phyloP scores from a whole-genome alignment of 2,329 filamentous ascomycete genomes.

The Geosmithia putterillii region DNA sequence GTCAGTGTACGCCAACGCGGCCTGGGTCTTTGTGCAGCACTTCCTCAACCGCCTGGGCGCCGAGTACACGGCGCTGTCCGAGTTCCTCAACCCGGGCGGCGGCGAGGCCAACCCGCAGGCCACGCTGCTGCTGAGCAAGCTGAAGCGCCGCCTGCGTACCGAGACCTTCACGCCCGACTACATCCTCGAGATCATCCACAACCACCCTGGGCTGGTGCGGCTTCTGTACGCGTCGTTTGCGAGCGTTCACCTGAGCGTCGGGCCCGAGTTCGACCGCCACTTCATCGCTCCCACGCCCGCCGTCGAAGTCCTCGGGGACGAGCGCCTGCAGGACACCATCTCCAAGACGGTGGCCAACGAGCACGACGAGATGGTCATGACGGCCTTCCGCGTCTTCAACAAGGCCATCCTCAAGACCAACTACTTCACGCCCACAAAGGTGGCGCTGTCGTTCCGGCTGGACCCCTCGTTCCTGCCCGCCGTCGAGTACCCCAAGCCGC shows the following conservation, averaged over 20 bases:
- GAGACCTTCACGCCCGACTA: constrained; percentile 98
- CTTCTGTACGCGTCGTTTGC: constrained; percentile 87
- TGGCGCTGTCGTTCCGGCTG: constrained; percentile 90
- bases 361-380: constrained; percentile 97
- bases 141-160: constrained; percentile 88
- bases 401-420: constrained; percentile 90
- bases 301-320: constrained; percentile 62
- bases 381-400: constrained; percentile 93
- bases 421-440: constrained; percentile 94
- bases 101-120: constrained; percentile 71
- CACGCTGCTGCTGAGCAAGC: constrained; percentile 68
- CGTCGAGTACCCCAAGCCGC: constrained; percentile 82
- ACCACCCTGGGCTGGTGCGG: constrained; percentile 78
- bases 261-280: constrained; percentile 35
- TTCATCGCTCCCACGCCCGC: constrained; percentile 42
- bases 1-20: constrained; percentile 92
- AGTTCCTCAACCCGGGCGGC: constrained; percentile 74
- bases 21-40: constrained; percentile 96
- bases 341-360: constrained; percentile 75
- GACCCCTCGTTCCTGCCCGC: constrained; percentile 80
- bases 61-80: constrained; percentile 79
- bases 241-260: constrained; percentile 59
- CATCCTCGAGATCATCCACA: constrained; percentile 91
- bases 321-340: constrained; percentile 60
- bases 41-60: constrained; percentile 91